A percentile compares a stretch with the other conserved stretches of the same genome.
phyloP scores from a whole-genome alignment of 2,329 filamentous ascomycete genomes.

The Sarocladium oryzae region DNA sequence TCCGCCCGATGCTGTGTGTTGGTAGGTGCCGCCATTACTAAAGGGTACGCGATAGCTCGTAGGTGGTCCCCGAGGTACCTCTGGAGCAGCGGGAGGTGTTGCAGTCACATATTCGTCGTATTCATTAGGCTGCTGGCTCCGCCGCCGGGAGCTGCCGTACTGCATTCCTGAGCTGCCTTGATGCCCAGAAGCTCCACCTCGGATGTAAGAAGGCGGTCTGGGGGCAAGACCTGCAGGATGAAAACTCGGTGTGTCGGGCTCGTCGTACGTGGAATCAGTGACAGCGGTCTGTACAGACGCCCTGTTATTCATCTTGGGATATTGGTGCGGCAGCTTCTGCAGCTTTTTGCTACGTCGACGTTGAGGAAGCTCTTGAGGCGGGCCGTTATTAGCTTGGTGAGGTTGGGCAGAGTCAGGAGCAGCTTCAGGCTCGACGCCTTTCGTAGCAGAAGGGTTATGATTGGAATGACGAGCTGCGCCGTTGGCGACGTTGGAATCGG shows the following conservation, averaged over 20 bases:
- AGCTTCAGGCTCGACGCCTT: not conserved
- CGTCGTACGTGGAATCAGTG: constrained; percentile 34
- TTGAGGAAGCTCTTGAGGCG: constrained; percentile 1
- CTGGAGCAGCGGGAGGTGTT: constrained; percentile 37
- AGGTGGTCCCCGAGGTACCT: constrained; percentile 54
- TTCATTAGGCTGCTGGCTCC: constrained; percentile 15
- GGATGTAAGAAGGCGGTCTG: constrained; percentile 48
- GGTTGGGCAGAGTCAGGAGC: not conserved
- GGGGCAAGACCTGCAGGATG: constrained; percentile 49
- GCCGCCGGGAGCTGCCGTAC: constrained; percentile 33
- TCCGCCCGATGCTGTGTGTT: constrained; percentile 15
- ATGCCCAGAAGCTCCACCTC: constrained; percentile 15
- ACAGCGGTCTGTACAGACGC: constrained; percentile 49
- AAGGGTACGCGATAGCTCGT: constrained; percentile 48
- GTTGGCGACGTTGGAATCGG: not conserved
- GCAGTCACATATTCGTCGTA: constrained; percentile 1
- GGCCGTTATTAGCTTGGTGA: not conserved
- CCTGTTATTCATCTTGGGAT: constrained; percentile 36
- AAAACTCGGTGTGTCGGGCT: constrained; percentile 46
- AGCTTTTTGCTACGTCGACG: constrained; percentile 7
- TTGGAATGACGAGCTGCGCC: constrained; percentile 14
- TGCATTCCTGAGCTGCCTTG: constrained; percentile 8
- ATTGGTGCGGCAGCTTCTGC: constrained; percentile 10
- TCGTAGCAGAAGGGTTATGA: constrained; percentile 22
- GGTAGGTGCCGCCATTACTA: constrained; percentile 19